Base-by-base conservation (phyloP, 148 eudicot genomes). In the Vaccinium macrocarpon region DNA sequence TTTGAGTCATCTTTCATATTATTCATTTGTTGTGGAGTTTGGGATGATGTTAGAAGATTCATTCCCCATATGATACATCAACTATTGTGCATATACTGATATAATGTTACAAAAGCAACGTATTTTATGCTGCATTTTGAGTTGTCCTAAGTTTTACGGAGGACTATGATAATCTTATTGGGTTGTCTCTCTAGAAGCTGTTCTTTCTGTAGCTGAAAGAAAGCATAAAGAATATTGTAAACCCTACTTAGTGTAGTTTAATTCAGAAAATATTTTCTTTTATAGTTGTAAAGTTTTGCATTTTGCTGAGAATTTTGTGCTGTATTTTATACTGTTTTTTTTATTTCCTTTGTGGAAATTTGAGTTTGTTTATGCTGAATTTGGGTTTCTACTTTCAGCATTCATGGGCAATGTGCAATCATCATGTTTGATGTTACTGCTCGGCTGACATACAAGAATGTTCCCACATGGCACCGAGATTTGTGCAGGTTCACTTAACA, bases 391-490 rank as follows among this genome's bases (percentile, higher is more conserved):
- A 38, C 21, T 80, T 80, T 10, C 82, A 80, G 82, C 82, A 80
- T 80, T n/a, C 82, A 80, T 61, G 82, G 82, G 52, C 82, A 80
- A 80, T 80, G 82, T 42, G 82, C 82, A 61, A 59, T 80, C 74
- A 81, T 81, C 56, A 81, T 81, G 83, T 81, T 81, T 81, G 83
- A 81, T 46, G 83, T 81, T 46, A 81, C 83, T 81, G 83, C 83
- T 49, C 83, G 83, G 62, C 25, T 81, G 83, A 81, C 83, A 0
- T 81, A 81, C 83, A 81, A 81, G 75, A 81, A 81, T 81, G 83
- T 81, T 81, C 83, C 83, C 11, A 81, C 83, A 13, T 81, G 83
- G 83, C 83, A 81, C 56, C 74, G 83, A 61, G 83, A 81, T 81
- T 68, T 81, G 49, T 81, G 83, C 83, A 56, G 83, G 83, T 81